Percentiles rank a stretch among this genome's conserved stretches.
These are phyloP conservation scores for Cladosporium sp. DNA, from an alignment of 2,329 filamentous ascomycete species.

Conservation along the genomic window DNA sequence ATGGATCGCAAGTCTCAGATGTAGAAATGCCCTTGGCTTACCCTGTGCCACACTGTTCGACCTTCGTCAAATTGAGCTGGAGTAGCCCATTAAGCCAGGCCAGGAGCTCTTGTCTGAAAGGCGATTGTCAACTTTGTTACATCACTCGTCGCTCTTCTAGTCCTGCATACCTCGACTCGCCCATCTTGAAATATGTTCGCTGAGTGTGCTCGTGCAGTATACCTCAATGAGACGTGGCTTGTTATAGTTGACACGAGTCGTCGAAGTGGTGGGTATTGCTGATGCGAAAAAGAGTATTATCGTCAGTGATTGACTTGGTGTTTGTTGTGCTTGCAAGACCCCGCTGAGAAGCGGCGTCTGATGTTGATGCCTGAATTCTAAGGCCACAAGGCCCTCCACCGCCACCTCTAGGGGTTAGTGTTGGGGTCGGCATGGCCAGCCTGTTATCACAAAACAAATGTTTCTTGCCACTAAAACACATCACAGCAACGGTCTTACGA, in stretches of 20 bases:
- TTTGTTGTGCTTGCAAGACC: background rate
- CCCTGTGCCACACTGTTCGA: slow-evolving; percentile 99
- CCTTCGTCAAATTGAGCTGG: slow-evolving; percentile 94
- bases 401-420: background rate
- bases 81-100: slow-evolving; percentile 97
- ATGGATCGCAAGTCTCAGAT: background rate
- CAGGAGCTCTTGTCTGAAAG: slow-evolving; percentile 82
- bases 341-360: background rate
- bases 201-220: background rate
- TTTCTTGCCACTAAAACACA: too few relatives aligned
- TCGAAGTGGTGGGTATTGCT: background rate
- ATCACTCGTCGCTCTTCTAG: background rate
- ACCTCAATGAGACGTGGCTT: too few relatives aligned
- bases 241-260: background rate
- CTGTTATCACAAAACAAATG: too few relatives aligned
- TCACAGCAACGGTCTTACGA: too few relatives aligned
- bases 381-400: background rate
- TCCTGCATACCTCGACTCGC: slow-evolving; percentile 21
- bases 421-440: background rate
- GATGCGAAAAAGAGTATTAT: slow-evolving; percentile 23
- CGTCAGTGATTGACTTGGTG: slow-evolving; percentile 13
- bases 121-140: slow-evolving; percentile 11
- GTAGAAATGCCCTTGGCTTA: slow-evolving; percentile 44
- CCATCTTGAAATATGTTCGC: slow-evolving; percentile 19
- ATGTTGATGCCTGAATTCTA: background rate